phyloP scores from a whole-genome alignment of 2,329 filamentous ascomycete species.

The Paracoccidioides lutzii region DNA sequence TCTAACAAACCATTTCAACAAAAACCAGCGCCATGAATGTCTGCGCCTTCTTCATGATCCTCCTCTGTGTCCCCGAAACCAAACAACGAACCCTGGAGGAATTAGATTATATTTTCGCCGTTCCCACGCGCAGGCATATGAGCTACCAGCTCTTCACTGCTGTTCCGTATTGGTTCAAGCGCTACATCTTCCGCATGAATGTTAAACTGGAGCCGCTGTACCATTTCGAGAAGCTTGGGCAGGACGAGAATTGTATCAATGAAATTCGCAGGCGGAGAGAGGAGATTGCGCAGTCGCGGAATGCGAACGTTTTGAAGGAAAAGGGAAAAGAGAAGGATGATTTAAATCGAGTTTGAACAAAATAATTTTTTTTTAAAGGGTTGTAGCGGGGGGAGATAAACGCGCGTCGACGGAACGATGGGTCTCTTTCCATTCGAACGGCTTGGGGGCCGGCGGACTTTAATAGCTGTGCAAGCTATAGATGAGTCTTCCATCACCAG shows the following conservation, averaged over 20 bases:
- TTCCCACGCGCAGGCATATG: constrained; percentile 45
- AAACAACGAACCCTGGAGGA: constrained; percentile 45
- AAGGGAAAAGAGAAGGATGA: neutral
- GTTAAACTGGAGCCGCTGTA: constrained; percentile 40
- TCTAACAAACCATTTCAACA: constrained; percentile 11
- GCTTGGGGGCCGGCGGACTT: too few species aligned
- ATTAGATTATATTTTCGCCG: constrained; percentile 47
- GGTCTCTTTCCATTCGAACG: too few species aligned
- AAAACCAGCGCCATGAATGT: constrained; percentile 41
- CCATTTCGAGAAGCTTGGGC: constrained; percentile 30
- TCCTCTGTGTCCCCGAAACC: constrained; percentile 46
- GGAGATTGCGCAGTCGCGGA: neutral
- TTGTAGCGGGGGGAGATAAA: too few species aligned
- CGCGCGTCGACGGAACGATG: too few species aligned
- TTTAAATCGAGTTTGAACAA: neutral
- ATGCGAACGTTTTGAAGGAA: neutral
- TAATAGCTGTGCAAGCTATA: too few species aligned
- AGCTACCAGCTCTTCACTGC: constrained; percentile 45
- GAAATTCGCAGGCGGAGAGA: neutral
- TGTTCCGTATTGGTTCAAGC: constrained; percentile 49
- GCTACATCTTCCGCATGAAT: constrained; percentile 42
- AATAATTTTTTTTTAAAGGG: neutral
- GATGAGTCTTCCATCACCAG: too few species aligned
- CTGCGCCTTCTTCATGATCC: constrained; percentile 50
- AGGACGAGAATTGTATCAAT: constrained; percentile 3